A percentile compares a stretch with the other conserved stretches of the same genome.
Conservation (phyloP, 2,329 filamentous ascomycete genomes). For the Sporothrix euskadiensis region DNA sequence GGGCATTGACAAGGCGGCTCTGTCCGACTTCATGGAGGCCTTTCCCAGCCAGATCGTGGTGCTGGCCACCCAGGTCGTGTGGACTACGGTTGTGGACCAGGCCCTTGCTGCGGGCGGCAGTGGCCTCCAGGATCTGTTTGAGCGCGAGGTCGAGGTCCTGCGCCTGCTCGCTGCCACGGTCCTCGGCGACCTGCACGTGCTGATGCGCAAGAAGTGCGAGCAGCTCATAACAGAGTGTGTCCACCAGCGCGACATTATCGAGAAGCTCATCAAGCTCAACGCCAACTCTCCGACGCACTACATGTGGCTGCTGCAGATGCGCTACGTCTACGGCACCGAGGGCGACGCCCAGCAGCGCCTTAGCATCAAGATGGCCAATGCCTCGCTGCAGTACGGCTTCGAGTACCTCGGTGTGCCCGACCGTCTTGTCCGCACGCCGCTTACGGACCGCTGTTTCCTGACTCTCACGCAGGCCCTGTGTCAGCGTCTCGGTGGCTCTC, state of each 20-base stretch:
- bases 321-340: slow-evolving; percentile 82
- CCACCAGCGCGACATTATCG: slow-evolving; percentile 91
- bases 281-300: slow-evolving; percentile 79
- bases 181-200: slow-evolving; percentile 80
- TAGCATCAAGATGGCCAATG: slow-evolving; percentile 94
- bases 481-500: slow-evolving; percentile 92
- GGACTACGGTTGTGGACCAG: slow-evolving; percentile 84
- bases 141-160: slow-evolving; percentile 81
- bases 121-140: slow-evolving; percentile 66
- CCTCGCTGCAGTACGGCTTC: slow-evolving; percentile 91
- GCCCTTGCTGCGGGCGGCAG: slow-evolving; percentile 67
- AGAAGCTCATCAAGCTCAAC: slow-evolving; percentile 75
- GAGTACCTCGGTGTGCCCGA: slow-evolving; percentile 97
- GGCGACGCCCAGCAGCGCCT: slow-evolving; percentile 82
- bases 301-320: slow-evolving; percentile 94
- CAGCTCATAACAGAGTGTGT: slow-evolving; percentile 99
- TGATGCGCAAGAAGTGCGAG: slow-evolving; percentile 94
- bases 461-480: slow-evolving; percentile 95
- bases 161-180: slow-evolving; percentile 85
- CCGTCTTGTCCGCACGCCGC: slow-evolving; percentile 89
- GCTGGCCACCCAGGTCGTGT: slow-evolving; percentile 87
- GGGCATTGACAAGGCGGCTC: slow-evolving; percentile 67
- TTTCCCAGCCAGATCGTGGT: slow-evolving; percentile 96
- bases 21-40: slow-evolving; percentile 76
- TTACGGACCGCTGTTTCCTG: slow-evolving; percentile 97